Base-by-base conservation (phyloP, 2,329 filamentous ascomycete genomes). In the Colletotrichum horii region DNA sequence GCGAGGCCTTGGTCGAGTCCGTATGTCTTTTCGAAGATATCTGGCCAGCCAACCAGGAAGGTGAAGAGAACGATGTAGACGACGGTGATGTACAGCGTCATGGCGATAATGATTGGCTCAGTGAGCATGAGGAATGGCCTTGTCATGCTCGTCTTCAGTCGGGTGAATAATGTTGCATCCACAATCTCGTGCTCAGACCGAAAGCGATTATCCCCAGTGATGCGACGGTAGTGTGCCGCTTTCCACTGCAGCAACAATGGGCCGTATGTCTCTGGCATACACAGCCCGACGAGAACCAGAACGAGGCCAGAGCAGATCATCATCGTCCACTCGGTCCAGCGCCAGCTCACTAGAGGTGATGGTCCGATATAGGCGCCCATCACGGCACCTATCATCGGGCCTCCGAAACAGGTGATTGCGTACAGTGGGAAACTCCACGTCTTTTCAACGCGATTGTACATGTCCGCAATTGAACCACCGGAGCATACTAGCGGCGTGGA, bases 251-350 rank as follows among this genome's bases (percentile, higher is more conserved):
- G 82, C 5, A 94, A 83, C 16, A 93, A 64, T 38, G 82, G 83
- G 4, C 81, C 88, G 77, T 94, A 94, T 0, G 93, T 94, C 81
- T 94, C 93, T 3, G 93, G 93, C 67, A 94, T 91, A 62, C 92
- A 86, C 19, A 92, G 79, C 28, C 91, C 80, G 38, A 94, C 89
- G 48, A 90, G 79, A n/a, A 85, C 81, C 28, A 93, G 86, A 73
- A 93, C 83, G 8, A 89, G 81, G 0, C 87, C 90, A 0, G 91
- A 88, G 87, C 91, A 92, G 66, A 94, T 93, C 36, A 94, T 83
- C 74, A 93, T 87, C 2, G 91, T 87, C 83, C 93, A 94, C 80
- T 94, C 92, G 0, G 87, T 86, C 91, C 91, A 93, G n/a, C 90
- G 86, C 89, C 92, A 94, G 66, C 85, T 87, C 2, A 83, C 80